Conservation (phyloP, 148 eudicot species). For the Rhododendron vialii region DNA sequence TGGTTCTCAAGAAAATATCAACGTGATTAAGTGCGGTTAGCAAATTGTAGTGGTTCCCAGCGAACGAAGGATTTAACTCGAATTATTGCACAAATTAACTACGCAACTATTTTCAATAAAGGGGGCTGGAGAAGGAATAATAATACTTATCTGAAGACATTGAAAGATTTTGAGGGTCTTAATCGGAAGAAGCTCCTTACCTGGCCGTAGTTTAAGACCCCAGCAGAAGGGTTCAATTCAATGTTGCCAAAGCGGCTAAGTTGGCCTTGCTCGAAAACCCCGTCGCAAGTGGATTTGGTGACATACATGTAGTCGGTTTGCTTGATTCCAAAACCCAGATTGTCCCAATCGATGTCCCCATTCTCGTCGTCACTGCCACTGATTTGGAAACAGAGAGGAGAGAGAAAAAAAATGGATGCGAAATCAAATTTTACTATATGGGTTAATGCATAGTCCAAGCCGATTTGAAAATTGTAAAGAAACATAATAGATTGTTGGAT, state of each 20-base stretch:
- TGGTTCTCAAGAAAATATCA: neutral
- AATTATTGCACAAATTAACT: neutral
- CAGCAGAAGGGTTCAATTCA: slow-evolving; percentile 69
- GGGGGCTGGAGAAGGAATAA: neutral
- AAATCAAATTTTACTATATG: neutral
- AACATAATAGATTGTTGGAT: neutral
- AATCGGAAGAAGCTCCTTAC: slow-evolving; percentile 14
- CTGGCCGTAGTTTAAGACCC: slow-evolving; percentile 68
- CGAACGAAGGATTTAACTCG: too few species aligned
- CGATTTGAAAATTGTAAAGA: neutral
- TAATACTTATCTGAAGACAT: neutral
- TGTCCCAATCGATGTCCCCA: slow-evolving; percentile 63
- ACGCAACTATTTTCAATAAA: neutral
- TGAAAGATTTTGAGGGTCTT: neutral
- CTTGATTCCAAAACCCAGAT: slow-evolving; percentile 57
- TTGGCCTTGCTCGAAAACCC: slow-evolving; percentile 45
- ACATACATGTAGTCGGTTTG: slow-evolving; percentile 79
- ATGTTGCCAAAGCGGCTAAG: slow-evolving; percentile 53
- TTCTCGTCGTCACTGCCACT: slow-evolving; percentile 41
- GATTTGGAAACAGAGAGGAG: neutral
- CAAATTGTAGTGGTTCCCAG: too few species aligned
- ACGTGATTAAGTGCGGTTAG: too few species aligned
- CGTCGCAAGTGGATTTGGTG: slow-evolving; percentile 48
- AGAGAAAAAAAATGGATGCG: neutral
- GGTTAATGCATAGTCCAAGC: neutral